Base-by-base conservation (phyloP, 2,329 filamentous ascomycete genomes). In the Microdochium nivale region DNA sequence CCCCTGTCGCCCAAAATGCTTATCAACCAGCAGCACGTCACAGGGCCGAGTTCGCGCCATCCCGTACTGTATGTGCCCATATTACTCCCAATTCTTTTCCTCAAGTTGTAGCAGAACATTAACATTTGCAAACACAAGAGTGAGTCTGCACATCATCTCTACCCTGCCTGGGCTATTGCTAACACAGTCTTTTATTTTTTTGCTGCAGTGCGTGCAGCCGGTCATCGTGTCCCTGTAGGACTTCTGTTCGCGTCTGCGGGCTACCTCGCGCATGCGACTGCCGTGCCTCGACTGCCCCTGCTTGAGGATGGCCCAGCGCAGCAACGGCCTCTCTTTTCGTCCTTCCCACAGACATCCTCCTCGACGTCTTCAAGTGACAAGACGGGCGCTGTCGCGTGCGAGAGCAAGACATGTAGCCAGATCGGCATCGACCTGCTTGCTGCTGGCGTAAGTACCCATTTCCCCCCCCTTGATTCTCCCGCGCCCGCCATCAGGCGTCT, bases 401-500 rank as follows among this genome's bases (percentile, higher is more conserved):
- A 67, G 52, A 65, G 57, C 48, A 62, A 57, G 52, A 54, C 61
- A 19, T 67, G 65, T 50, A 67, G 65, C 48, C 56, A 65, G 52
- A 62, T 67, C 51, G 65, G 65, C 30, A 65, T 66, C 32, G 62
- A 66, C 40, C 53, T 67, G 21, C 55, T 67, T 4, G 55, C 55
- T 4, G 54, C 54, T 33, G 65, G 65, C 46, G 62, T 64, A 40
- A 63, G 62, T 62, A 25, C 19, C 24, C 25, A 35, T 32, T 24
- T 25, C 27, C 25, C 16, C 49, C n/a, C 16, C 19, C 21, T 5
- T 11, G 11, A 16, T 3, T 4, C 43, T 5, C 10, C n/a, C 43
- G n/a, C n/a, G n/a, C n/a, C n/a, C n/a, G n/a, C n/a, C n/a, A n/a
- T n/a, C n/a, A n/a, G n/a, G n/a, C n/a, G n/a, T n/a, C n/a, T n/a